Base-by-base conservation (phyloP, 2,329 filamentous ascomycete species). In the Aspergillus sp. region DNA sequence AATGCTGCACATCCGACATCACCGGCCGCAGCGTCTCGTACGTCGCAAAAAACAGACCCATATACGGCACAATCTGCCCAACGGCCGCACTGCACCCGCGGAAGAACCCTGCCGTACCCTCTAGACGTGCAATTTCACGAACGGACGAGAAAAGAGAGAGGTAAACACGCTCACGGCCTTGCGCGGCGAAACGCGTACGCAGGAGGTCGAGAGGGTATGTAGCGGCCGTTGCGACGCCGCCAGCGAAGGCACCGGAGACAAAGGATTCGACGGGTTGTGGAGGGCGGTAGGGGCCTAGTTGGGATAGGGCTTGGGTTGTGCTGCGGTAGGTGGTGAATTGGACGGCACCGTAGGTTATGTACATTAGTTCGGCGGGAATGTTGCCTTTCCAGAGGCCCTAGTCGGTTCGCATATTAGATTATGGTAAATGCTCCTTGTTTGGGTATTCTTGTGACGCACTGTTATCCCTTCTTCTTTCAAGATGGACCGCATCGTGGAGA, bases 161-260 rank as follows among this genome's bases (percentile, higher is more conserved):
- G 66, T 98, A 97, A n/a, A 97, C 79, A 43, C 80, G 82, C 49
- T 89, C 76, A 53, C 70, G 83, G 7, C 91, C 91, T 70, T 97
- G 91, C 0, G 93, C 93, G n/a, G 93, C 93, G 68, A 98, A 98
- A 4, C 93, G 84, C 33, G 93, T 98, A 49, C 93, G 84, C 35
- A 98, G 77, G 10, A 98, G 79, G 69, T 98, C 93, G 46, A 97
- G 81, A 19, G 93, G 93, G 70, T 98, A 98, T 48, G 93, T 97
- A 3, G 77, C 72, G 4, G 83, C 83, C 0, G 93, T 97, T 23
- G 90, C 89, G 20, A 84, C 74, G 2, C 86, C 90, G 39, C 93
- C 93, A 2, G 90, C 90, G 0, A 82, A 68, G 2, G 90, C 91
- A 48, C 93, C 93, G 5, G 88, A 80, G 51, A 95, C 66, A 70